Conservation (phyloP, 2,329 filamentous ascomycete species). For the Penicillium sp. region DNA sequence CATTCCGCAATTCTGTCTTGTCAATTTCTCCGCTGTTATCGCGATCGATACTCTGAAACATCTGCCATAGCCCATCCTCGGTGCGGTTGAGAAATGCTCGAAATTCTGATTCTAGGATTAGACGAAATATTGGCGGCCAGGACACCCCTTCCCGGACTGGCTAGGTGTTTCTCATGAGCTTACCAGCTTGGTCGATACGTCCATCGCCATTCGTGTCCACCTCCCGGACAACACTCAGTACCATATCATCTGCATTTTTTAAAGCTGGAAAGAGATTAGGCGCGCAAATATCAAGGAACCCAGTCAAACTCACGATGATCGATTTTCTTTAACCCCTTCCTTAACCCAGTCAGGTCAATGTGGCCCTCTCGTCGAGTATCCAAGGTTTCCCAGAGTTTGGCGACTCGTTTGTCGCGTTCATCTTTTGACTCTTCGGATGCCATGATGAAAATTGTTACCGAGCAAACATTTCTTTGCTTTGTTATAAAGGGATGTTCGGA, state of each 20-base stretch:
- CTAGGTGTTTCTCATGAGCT: slow-evolving; percentile 28
- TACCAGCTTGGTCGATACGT: slow-evolving; percentile 86
- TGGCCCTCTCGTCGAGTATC: slow-evolving; percentile 74
- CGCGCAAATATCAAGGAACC: slow-evolving; percentile 18
- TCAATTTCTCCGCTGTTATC: slow-evolving; percentile 84
- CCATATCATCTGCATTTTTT: slow-evolving; percentile 86
- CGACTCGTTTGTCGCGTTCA: slow-evolving; percentile 75
- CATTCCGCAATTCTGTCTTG: slow-evolving; percentile 74
- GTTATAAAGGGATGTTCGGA: background rate
- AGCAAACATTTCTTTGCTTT: slow-evolving; percentile 39
- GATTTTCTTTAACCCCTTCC: slow-evolving; percentile 80
- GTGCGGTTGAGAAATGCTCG: slow-evolving; percentile 81
- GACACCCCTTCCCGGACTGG: slow-evolving; percentile 9
- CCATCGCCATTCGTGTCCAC: slow-evolving; percentile 88
- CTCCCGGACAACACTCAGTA: slow-evolving; percentile 73
- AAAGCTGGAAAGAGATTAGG: slow-evolving; percentile 50
- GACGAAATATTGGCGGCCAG: slow-evolving; percentile 19
- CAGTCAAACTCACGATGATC: slow-evolving; percentile 72
- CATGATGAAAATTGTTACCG: slow-evolving; percentile 58
- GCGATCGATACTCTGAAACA: slow-evolving; percentile 84
- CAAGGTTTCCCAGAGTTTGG: slow-evolving; percentile 78
- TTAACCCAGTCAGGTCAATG: slow-evolving; percentile 78
- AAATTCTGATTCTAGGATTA: slow-evolving; percentile 65
- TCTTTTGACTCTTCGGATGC: slow-evolving; percentile 69
- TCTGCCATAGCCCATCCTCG: slow-evolving; percentile 73